Evolutionary conservation across 148 eudicot species (phyloP).

Genomic region (Rhododendron griersonianum): DNA sequence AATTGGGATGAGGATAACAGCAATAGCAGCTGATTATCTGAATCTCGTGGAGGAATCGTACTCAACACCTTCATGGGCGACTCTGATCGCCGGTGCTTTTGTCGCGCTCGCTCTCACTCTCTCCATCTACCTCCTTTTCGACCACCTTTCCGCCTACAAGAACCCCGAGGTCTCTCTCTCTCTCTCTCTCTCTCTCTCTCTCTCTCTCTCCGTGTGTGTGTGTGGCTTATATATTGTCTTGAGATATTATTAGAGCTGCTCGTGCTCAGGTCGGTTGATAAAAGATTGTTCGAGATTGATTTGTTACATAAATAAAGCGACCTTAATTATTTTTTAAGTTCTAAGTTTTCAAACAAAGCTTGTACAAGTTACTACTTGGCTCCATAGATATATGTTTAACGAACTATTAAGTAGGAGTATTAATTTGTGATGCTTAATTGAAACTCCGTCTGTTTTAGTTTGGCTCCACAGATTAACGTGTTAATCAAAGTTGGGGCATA

Average conservation of each 20-base stretch:
- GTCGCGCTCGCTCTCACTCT: slow-evolving; percentile 61
- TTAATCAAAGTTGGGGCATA: not conserved
- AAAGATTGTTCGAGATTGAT: not conserved
- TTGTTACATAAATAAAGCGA: not conserved
- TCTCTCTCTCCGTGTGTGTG: too few relatives aligned
- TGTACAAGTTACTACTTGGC: not conserved
- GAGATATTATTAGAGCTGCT: not conserved
- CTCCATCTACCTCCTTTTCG: slow-evolving; percentile 76
- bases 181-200: not conserved
- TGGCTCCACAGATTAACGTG: not conserved
- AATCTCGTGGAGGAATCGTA: slow-evolving; percentile 21
- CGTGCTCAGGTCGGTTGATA: not conserved
- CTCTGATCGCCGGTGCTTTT: slow-evolving; percentile 56
- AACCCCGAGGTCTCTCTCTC: slow-evolving; percentile 71
- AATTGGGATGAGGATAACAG: slow-evolving; percentile 29
- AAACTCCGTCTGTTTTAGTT: not conserved
- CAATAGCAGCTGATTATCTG: slow-evolving; percentile 9
- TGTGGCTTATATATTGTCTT: too few relatives aligned
- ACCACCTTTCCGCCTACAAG: slow-evolving; percentile 84
- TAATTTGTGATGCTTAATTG: not conserved
- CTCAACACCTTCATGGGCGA: slow-evolving; percentile 75
- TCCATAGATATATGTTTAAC: not conserved
- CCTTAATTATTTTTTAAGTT: not conserved
- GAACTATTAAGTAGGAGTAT: not conserved
- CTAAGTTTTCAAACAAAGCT: not conserved